Evolutionary conservation across 2,329 filamentous ascomycete species (phyloP).

Genomic region (Calonectria fujianensis): DNA sequence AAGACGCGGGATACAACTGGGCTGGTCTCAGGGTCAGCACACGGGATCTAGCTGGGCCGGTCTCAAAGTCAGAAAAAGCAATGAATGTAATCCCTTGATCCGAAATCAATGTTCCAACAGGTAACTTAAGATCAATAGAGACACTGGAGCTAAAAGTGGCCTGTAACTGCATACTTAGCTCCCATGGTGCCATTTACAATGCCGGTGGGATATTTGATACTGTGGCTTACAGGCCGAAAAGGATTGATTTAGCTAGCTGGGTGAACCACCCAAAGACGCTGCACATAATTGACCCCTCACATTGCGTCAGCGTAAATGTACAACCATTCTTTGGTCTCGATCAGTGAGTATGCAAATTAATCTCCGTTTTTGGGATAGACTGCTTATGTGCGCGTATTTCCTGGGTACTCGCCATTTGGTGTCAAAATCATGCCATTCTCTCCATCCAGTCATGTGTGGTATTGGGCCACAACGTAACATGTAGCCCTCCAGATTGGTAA

Average conservation of each 20-base stretch:
- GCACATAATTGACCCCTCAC: constrained; percentile 31
- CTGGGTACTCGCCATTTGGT: constrained; percentile 21
- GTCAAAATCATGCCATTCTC: constrained; percentile 23
- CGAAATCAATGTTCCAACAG: no score
- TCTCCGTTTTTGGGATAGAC: background rate
- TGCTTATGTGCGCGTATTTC: background rate
- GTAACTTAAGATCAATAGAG: background rate
- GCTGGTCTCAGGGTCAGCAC: no score
- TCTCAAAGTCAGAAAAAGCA: no score
- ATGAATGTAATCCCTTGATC: no score
- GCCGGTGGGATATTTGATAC: constrained; percentile 35
- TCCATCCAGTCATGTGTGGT: background rate
- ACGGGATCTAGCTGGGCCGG: no score
- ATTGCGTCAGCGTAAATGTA: constrained; percentile 34
- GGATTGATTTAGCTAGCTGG: background rate
- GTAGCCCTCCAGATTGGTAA: constrained; percentile 31
- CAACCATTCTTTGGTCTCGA: background rate
- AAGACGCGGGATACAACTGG: no score
- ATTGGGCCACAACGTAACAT: background rate
- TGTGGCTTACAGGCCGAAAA: background rate
- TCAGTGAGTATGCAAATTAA: constrained; percentile 12
- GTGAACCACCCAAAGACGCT: background rate
- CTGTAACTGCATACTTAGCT: background rate
- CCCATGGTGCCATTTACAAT: background rate
- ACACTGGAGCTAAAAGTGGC: background rate